Percentiles rank a stretch among this genome's conserved stretches.
Evolutionary conservation across 2,329 filamentous ascomycete species (phyloP).

Genomic region (Nannizziopsis barbatae): DNA sequence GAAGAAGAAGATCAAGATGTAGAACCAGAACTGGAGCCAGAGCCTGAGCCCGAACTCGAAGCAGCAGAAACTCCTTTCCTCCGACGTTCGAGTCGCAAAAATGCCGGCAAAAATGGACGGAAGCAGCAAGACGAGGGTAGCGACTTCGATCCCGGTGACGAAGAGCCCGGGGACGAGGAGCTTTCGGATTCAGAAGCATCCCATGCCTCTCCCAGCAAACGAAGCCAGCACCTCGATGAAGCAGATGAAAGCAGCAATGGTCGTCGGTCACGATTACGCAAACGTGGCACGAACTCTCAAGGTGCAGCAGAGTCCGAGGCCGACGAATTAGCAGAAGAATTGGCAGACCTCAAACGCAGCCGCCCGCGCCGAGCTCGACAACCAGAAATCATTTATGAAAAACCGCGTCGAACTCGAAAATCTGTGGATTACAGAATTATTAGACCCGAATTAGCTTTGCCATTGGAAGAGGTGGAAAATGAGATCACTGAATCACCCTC

Average conservation of each 20-base stretch:
- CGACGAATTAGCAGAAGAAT: constrained; percentile 48
- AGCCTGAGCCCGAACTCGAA: constrained; percentile 20
- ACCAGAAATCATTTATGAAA: constrained; percentile 31
- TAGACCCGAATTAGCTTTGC: constrained; percentile 57
- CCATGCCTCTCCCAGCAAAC: constrained; percentile 35
- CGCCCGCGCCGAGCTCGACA: constrained; percentile 31
- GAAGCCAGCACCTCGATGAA: constrained; percentile 33
- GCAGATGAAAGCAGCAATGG: constrained; percentile 39
- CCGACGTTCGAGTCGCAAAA: constrained; percentile 33
- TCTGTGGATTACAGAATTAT: constrained; percentile 79
- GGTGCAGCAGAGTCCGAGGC: constrained; percentile 41
- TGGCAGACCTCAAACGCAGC: constrained; percentile 36
- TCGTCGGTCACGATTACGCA: constrained; percentile 43
- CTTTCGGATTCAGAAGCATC: constrained; percentile 42
- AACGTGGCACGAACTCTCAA: constrained; percentile 37
- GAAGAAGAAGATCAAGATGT: background rate
- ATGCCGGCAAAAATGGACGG: constrained; percentile 33
- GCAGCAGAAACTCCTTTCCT: constrained; percentile 25
- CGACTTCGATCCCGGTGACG: constrained; percentile 49
- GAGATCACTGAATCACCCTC: constrained; percentile 57
- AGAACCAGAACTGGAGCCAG: constrained; percentile 19
- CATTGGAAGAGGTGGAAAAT: constrained; percentile 64
- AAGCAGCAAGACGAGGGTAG: constrained; percentile 46
- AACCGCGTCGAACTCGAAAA: constrained; percentile 47
- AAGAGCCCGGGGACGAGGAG: constrained; percentile 42